phyloP scores from a whole-genome alignment of 768 basidiomycete genomes.

The Psilocybe subaeruginosa region DNA sequence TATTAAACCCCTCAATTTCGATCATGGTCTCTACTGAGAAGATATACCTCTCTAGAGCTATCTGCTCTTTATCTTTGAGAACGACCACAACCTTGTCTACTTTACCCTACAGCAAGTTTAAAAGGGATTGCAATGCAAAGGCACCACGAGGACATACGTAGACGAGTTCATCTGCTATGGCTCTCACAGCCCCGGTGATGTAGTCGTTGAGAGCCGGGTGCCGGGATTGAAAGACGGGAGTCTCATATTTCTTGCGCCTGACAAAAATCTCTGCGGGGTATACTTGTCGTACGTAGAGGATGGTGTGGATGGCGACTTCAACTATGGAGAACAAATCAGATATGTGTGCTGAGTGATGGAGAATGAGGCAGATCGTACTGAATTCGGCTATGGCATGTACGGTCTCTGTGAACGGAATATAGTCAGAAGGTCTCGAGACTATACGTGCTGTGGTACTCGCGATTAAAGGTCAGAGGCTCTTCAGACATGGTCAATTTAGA shows the following conservation, averaged over 20 bases:
- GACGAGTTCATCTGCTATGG: constrained; percentile 76
- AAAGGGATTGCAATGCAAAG: background rate
- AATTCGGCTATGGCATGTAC: constrained; percentile 71
- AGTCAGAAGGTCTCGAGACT: background rate
- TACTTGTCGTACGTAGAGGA: constrained; percentile 88
- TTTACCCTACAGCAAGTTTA: constrained; percentile 54
- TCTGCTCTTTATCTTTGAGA: constrained; percentile 80
- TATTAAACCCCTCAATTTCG: constrained; percentile 67
- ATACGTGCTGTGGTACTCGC: constrained; percentile 13
- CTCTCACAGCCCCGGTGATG: constrained; percentile 84
- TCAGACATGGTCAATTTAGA: constrained; percentile 23
- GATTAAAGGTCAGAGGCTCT: constrained; percentile 33
- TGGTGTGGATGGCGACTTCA: constrained; percentile 91
- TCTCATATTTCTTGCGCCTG: constrained; percentile 86
- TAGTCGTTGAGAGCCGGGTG: constrained; percentile 89
- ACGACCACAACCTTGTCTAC: constrained; percentile 82
- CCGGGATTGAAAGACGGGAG: constrained; percentile 91
- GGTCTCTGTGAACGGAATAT: constrained; percentile 47
- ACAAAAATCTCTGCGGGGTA: constrained; percentile 91
- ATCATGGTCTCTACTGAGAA: constrained; percentile 88
- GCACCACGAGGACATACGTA: constrained; percentile 47
- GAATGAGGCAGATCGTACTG: constrained; percentile 44
- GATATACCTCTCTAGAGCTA: constrained; percentile 87
- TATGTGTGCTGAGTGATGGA: background rate
- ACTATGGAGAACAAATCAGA: constrained; percentile 47